Conservation (phyloP, 2,329 filamentous ascomycete species). For the Septoria linicola region DNA sequence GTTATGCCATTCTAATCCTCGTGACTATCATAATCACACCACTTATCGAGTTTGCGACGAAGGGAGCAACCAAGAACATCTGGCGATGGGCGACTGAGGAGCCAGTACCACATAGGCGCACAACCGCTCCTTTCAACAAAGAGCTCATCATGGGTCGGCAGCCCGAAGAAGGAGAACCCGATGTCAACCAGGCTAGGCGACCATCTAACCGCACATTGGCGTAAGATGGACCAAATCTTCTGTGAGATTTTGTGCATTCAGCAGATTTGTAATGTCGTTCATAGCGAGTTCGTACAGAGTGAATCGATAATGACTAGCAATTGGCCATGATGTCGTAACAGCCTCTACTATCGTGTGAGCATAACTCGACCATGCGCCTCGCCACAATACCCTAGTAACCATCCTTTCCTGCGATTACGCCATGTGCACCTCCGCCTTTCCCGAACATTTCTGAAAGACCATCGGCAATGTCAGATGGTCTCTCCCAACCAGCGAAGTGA, state of each 20-base stretch:
- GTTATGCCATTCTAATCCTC: slow-evolving; percentile 32
- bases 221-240: neutral
- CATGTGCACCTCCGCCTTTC: slow-evolving; percentile 21
- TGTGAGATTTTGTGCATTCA: neutral
- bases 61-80: slow-evolving; percentile 28
- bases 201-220: neutral
- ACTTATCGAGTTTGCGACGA: slow-evolving; percentile 27
- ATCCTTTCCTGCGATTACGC: slow-evolving; percentile 17
- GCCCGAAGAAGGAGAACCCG: slow-evolving; percentile 13
- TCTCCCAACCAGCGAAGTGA: slow-evolving; percentile 58
- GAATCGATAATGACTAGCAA: no score
- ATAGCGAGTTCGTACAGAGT: no score
- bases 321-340: no score
- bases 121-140: slow-evolving; percentile 29
- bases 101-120: slow-evolving; percentile 27
- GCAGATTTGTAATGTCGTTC: no score
- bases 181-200: slow-evolving; percentile 9
- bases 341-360: no score
- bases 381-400: neutral
- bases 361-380: neutral
- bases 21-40: slow-evolving; percentile 24
- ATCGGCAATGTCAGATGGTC: slow-evolving; percentile 17
- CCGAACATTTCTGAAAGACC: slow-evolving; percentile 24
- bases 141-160: slow-evolving; percentile 25
- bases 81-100: slow-evolving; percentile 31